Evolutionary conservation across 345 rosid genomes (phyloP).

Genomic region (Salix arbutifolia): DNA sequence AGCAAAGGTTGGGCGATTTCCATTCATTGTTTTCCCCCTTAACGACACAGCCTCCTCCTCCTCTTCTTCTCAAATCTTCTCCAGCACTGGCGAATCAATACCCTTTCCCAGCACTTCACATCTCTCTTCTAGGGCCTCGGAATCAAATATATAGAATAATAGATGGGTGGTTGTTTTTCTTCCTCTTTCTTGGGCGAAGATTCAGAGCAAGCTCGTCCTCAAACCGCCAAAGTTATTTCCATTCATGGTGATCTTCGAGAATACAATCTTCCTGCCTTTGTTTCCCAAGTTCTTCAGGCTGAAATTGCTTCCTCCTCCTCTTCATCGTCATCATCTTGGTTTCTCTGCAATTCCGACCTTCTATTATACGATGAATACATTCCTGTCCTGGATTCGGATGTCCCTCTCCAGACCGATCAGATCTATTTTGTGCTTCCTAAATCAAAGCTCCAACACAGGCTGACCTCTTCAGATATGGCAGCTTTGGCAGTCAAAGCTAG

Average conservation of each 20-base stretch:
- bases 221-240: conserved; percentile 59
- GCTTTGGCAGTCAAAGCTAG: conserved; percentile 89
- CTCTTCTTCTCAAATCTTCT: background rate
- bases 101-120: background rate
- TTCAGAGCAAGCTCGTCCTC: conserved; percentile 2
- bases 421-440: conserved; percentile 66
- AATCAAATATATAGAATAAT: background rate
- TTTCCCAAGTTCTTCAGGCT: conserved; percentile 49
- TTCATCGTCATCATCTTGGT: conserved; percentile 24
- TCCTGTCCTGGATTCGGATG: conserved; percentile 39
- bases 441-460: conserved; percentile 55
- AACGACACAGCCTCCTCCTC: background rate
- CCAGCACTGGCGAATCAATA: background rate
- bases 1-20: background rate
- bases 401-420: conserved; percentile 42
- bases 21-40: background rate
- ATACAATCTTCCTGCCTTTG: conserved; percentile 49
- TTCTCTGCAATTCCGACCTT: conserved; percentile 62
- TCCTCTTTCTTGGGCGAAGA: background rate
- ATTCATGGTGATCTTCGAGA: conserved; percentile 56
- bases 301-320: conserved; percentile 33
- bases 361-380: conserved; percentile 59
- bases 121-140: background rate
- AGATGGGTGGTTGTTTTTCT: conserved; percentile 67
- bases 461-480: conserved; percentile 84